phyloP scores from a whole-genome alignment of 148 eudicot species.

The Fagopyrum homotropicum region DNA sequence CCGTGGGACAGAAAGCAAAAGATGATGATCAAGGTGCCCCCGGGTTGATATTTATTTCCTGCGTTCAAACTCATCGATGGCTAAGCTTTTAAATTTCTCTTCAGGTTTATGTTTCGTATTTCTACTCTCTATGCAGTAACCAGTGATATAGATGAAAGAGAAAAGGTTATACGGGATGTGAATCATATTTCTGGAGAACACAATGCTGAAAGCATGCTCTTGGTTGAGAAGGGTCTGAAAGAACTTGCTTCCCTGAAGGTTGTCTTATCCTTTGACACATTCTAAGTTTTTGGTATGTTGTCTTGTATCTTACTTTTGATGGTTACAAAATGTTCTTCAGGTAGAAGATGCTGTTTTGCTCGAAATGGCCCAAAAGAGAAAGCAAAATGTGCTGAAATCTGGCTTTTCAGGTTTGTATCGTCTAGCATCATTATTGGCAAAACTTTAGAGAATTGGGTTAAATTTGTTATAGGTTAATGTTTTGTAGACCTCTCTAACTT shows the following conservation, averaged over 20 bases:
- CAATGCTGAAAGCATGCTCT: conserved; percentile 82
- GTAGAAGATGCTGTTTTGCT: conserved; percentile 75
- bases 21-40: conserved; percentile 27
- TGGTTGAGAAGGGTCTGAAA: conserved; percentile 81
- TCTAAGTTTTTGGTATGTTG: not conserved
- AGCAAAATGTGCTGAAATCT: conserved; percentile 36
- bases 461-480: too few species aligned
- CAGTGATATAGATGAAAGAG: conserved; percentile 46
- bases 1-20: conserved; percentile 82
- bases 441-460: too few species aligned
- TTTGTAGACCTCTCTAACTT: too few species aligned
- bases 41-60: not conserved
- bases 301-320: not conserved
- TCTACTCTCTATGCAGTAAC: conserved; percentile 31
- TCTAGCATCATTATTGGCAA: not conserved
- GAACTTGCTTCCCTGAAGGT: conserved; percentile 82
- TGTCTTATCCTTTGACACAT: conserved; percentile 8
- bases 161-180: conserved; percentile 20
- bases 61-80: not conserved
- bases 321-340: conserved; percentile 23
- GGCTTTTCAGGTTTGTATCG: conserved; percentile 32
- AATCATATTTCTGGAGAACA: conserved; percentile 48
- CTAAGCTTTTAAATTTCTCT: not conserved
- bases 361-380: conserved; percentile 67
- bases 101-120: not conserved